Evolutionary conservation across 108 stramenopile species (phyloP).

Genomic region (Skeletonema menzelii): DNA sequence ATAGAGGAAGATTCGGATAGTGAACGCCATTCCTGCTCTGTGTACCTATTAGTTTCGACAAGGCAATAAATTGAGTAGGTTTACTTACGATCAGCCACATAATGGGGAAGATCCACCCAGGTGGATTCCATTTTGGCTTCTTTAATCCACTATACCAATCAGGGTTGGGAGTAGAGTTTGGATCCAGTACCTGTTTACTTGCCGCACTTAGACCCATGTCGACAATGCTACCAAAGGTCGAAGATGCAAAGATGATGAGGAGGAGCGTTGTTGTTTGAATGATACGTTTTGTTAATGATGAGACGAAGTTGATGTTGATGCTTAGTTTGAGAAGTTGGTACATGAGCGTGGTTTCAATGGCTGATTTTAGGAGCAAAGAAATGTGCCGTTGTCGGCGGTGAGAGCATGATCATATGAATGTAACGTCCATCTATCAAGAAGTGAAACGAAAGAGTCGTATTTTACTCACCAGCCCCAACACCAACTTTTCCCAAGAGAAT

Average conservation of each 20-base stretch:
- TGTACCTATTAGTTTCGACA: conserved; percentile 25
- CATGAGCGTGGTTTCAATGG: conserved; percentile 19
- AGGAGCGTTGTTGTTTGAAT: conserved; percentile 18
- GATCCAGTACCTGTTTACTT: conserved; percentile 52
- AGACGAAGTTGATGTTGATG: neutral
- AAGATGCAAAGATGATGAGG: conserved; percentile 45
- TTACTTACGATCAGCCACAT: conserved; percentile 81
- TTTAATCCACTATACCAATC: conserved; percentile 59
- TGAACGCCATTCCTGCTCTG: neutral
- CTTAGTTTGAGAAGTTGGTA: conserved; percentile 12
- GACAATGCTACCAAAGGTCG: conserved; percentile 42
- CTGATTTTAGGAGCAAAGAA: neutral
- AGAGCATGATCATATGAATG: neutral
- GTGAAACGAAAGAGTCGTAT: neutral
- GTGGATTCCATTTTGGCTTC: conserved; percentile 71
- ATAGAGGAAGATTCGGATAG: conserved; percentile 19
- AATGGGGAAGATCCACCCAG: conserved; percentile 74
- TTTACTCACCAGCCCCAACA: conserved; percentile 1
- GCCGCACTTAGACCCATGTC: conserved; percentile 53
- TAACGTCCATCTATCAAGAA: too few species aligned
- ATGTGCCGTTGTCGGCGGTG: neutral
- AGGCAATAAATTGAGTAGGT: conserved; percentile 67
- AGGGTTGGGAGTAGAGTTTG: conserved; percentile 45
- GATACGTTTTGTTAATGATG: neutral
- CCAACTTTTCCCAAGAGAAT: conserved; percentile 18